Conservation (phyloP, 169 alveolate genomes). For the Ichthyophthirius multifiliis region DNA sequence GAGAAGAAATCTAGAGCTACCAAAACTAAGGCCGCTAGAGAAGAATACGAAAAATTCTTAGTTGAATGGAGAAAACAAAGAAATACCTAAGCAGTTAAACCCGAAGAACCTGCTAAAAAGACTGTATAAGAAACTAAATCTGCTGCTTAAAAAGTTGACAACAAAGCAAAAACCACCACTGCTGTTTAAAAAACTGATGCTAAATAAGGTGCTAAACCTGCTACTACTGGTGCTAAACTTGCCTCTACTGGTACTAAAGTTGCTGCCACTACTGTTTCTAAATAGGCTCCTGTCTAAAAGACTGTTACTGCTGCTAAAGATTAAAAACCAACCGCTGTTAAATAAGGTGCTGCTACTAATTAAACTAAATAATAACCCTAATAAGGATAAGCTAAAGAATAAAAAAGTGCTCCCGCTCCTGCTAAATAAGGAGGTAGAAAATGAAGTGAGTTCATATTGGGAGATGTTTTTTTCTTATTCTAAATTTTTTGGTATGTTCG, state of each 20-base stretch:
- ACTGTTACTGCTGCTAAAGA: not conserved
- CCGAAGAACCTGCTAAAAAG: slow-evolving; percentile 18
- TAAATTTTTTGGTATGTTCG: too few relatives aligned
- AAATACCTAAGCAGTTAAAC: slow-evolving; percentile 27
- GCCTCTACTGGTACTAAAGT: slow-evolving; percentile 4
- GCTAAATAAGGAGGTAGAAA: too few relatives aligned
- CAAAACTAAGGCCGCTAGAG: slow-evolving; percentile 61
- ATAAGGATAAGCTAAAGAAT: too few relatives aligned
- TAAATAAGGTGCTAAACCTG: not conserved
- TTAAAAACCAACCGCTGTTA: not conserved
- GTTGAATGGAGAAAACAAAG: slow-evolving; percentile 44
- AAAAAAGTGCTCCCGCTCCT: too few relatives aligned
- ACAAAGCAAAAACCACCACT: slow-evolving; percentile 11
- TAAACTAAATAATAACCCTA: too few relatives aligned
- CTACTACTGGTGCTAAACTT: slow-evolving; percentile 3
- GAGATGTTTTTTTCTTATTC: too few relatives aligned
- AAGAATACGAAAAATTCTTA: slow-evolving; percentile 50
- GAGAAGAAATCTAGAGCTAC: slow-evolving; percentile 72
- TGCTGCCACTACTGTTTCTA: slow-evolving; percentile 1
- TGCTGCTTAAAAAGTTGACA: slow-evolving; percentile 26
- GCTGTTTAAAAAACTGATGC: slow-evolving; percentile 14
- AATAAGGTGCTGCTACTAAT: too few relatives aligned
- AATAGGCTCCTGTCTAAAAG: not conserved
- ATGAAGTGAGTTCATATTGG: too few relatives aligned
- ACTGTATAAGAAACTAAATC: slow-evolving; percentile 20